phyloP scores from a whole-genome alignment of 192 early-diverging fungal species.

The Gigaspora rosea region DNA sequence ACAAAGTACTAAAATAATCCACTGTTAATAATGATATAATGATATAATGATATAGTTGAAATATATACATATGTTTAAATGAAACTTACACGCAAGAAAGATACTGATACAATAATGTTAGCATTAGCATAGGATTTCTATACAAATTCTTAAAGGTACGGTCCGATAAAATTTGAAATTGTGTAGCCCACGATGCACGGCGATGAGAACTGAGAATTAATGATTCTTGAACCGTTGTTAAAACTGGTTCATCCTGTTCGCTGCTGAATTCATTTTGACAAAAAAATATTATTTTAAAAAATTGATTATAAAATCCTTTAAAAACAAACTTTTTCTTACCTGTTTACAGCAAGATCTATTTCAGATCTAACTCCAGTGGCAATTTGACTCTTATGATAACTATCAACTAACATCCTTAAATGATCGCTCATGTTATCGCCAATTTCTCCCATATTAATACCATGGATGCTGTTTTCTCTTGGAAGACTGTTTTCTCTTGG shows the following conservation, averaged over 20 bases:
- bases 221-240: conserved; percentile 24
- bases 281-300: not conserved
- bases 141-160: conserved; percentile 82
- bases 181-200: conserved; percentile 62
- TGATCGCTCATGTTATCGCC: conserved; percentile 38
- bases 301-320: not conserved
- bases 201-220: conserved; percentile 45
- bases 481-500: no score
- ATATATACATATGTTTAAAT: no score
- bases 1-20: conserved; percentile 40
- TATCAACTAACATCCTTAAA: conserved; percentile 37
- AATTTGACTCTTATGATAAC: conserved; percentile 40
- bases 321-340: conserved; percentile 11
- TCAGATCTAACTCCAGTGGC: conserved; percentile 38
- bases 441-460: conserved; percentile 15
- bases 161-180: conserved; percentile 72
- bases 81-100: conserved; percentile 55
- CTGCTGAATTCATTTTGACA: no score
- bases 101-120: conserved; percentile 72
- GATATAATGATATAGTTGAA: no score
- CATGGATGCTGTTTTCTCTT: not conserved
- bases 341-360: conserved; percentile 35
- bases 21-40: no score
- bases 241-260: not conserved
- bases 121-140: conserved; percentile 76